Percentiles rank a stretch among this genome's conserved stretches.
Evolutionary conservation across 2,329 filamentous ascomycete species (phyloP).

Genomic region (Colletotrichum sp.): DNA sequence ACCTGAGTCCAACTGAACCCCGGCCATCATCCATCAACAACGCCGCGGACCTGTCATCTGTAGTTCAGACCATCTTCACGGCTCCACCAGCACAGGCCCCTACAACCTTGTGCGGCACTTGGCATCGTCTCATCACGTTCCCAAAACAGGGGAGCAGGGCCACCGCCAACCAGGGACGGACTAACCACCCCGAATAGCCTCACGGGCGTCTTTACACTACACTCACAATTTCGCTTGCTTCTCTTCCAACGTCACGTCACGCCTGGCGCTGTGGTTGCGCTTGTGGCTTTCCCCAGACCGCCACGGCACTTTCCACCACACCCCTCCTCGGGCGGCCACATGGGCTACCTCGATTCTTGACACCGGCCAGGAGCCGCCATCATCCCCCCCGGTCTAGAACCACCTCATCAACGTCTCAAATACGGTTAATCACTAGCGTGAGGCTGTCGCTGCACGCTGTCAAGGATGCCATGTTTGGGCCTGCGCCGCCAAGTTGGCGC

Average conservation of each 20-base stretch:
- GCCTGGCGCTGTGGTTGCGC: not conserved
- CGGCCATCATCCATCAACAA: not conserved
- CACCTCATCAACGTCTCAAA: not conserved
- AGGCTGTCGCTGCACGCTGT: not conserved
- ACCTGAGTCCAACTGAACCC: not conserved
- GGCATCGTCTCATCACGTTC: constrained; percentile 18
- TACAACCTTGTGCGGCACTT: constrained; percentile 18
- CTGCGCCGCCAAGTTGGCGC: constrained; percentile 4
- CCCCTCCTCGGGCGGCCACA: not conserved
- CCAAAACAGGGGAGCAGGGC: constrained; percentile 8
- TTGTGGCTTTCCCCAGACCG: not conserved
- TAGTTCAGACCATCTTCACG: constrained; percentile 4
- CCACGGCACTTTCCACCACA: not conserved
- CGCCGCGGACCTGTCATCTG: constrained; percentile 8
- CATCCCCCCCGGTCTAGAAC: not conserved
- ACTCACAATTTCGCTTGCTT: not conserved
- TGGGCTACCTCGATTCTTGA: not conserved
- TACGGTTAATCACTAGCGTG: constrained; percentile 7
- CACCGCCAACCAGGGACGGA: not conserved
- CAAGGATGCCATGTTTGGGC: constrained; percentile 3
- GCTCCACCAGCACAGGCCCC: constrained; percentile 1
- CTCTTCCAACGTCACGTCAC: not conserved
- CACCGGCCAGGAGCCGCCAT: not conserved
- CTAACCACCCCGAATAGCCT: constrained; percentile 7
- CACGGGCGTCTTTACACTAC: not conserved